Percentiles rank a stretch among this genome's conserved stretches.
phyloP scores from a whole-genome alignment of 495 filamentous ascomycete genomes.

The Hypoxylon fuscum region DNA sequence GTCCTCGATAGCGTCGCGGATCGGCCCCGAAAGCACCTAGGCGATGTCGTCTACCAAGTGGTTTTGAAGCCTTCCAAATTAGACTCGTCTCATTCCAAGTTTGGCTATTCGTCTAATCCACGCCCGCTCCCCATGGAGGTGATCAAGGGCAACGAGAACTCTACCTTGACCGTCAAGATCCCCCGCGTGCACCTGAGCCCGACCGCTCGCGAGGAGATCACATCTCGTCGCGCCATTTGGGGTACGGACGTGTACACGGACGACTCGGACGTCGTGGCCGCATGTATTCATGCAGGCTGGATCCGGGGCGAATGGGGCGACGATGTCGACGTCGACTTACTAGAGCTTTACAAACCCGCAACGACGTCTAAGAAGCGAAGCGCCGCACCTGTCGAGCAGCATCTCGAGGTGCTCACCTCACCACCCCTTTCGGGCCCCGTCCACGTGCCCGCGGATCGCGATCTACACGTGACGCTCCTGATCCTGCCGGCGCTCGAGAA shows the following conservation, averaged over 20 bases:
- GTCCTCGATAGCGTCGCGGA: conserved; percentile 74
- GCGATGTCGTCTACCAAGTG: conserved; percentile 62
- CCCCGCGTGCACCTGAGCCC: conserved; percentile 78
- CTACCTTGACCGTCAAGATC: conserved; percentile 86
- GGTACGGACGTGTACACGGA: conserved; percentile 95
- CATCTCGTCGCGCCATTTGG: conserved; percentile 80
- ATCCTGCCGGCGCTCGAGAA: conserved; percentile 80
- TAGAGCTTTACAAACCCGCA: conserved; percentile 66
- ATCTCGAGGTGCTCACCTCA: conserved; percentile 48
- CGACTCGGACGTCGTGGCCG: conserved; percentile 92
- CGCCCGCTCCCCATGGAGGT: conserved; percentile 71
- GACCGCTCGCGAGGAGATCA: conserved; percentile 80
- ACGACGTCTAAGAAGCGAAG: conserved; percentile 39
- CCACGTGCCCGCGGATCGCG: conserved; percentile 66
- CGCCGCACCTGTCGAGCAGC: conserved; percentile 35
- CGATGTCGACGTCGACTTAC: conserved; percentile 70
- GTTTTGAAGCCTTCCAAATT: conserved; percentile 65
- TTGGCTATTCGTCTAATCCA: conserved; percentile 75
- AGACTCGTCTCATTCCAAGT: conserved; percentile 60
- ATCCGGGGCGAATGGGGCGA: conserved; percentile 87
- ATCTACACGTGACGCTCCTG: conserved; percentile 84
- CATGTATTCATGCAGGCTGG: conserved; percentile 92
- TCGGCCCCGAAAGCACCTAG: conserved; percentile 81
- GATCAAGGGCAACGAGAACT: conserved; percentile 87
- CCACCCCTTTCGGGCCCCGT: conserved; percentile 61